Conservation (phyloP, 2,329 filamentous ascomycete genomes). For the Metarhizium humberi region DNA sequence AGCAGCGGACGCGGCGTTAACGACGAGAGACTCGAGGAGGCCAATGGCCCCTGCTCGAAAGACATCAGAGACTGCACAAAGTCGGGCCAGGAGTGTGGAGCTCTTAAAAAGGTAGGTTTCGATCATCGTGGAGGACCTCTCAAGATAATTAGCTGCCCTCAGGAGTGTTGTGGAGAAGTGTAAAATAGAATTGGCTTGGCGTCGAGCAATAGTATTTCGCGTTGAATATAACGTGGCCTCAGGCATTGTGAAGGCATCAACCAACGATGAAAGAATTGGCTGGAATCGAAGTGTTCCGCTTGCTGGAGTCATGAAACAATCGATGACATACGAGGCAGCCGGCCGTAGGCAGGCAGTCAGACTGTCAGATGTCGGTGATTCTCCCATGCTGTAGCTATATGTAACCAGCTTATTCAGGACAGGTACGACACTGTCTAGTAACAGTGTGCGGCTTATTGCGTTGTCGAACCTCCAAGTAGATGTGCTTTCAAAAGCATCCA, state of each 20-base stretch:
- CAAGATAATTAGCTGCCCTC: slow-evolving; percentile 57
- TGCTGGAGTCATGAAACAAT: slow-evolving; percentile 64
- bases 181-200: slow-evolving; percentile 56
- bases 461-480: slow-evolving; percentile 75
- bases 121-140: slow-evolving; percentile 54
- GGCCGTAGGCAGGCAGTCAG: slow-evolving; percentile 56
- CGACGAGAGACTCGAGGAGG: slow-evolving; percentile 65
- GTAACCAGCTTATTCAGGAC: slow-evolving; percentile 64
- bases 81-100: slow-evolving; percentile 63
- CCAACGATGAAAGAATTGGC: slow-evolving; percentile 63
- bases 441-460: slow-evolving; percentile 55
- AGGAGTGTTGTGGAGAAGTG: slow-evolving; percentile 60
- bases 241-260: slow-evolving; percentile 36
- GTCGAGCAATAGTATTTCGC: slow-evolving; percentile 43
- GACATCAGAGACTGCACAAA: slow-evolving; percentile 60
- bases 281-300: slow-evolving; percentile 65
- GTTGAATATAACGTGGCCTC: slow-evolving; percentile 54
- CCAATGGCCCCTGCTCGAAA: slow-evolving; percentile 58
- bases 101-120: slow-evolving; percentile 76
- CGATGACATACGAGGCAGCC: slow-evolving; percentile 66
- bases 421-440: slow-evolving; percentile 58
- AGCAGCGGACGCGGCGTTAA: slow-evolving; percentile 53
- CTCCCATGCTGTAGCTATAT: slow-evolving; percentile 67
- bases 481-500: slow-evolving; percentile 80
- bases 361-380: slow-evolving; percentile 35